A percentile compares a stretch with the other conserved stretches of the same genome.
These are phyloP conservation scores for Penicillium lividum DNA, from an alignment of 495 filamentous ascomycete genomes.

Conservation along the genomic window DNA sequence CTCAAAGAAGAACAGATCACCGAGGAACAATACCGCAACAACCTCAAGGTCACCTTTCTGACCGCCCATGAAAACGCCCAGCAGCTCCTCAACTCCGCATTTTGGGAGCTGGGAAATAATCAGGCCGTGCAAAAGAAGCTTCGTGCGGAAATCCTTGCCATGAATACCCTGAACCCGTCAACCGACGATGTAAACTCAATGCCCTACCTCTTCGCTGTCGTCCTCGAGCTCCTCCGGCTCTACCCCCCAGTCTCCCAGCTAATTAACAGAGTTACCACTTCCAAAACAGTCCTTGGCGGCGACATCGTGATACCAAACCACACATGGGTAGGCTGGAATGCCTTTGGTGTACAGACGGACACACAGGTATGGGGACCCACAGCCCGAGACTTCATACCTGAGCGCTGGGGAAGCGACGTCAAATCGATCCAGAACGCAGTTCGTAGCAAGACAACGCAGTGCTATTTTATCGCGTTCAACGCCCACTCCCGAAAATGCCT, in stretches of 20 bases:
- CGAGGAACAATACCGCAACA: slow-evolving; percentile 35
- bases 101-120: slow-evolving; percentile 33
- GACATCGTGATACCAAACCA: slow-evolving; percentile 30
- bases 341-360: slow-evolving; percentile 35
- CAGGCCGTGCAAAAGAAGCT: slow-evolving; percentile 29
- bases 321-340: slow-evolving; percentile 41
- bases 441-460: slow-evolving; percentile 31
- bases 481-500: slow-evolving; percentile 37
- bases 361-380: slow-evolving; percentile 30
- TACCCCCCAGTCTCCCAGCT: slow-evolving; percentile 43
- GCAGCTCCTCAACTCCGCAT: slow-evolving; percentile 32
- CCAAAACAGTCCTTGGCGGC: slow-evolving; percentile 22
- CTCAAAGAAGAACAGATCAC: slow-evolving; percentile 24
- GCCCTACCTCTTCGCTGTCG: slow-evolving; percentile 37
- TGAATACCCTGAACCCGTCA: slow-evolving; percentile 7
- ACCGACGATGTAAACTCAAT: slow-evolving; percentile 29
- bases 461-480: slow-evolving; percentile 41
- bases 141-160: slow-evolving; percentile 25
- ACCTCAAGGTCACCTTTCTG: slow-evolving; percentile 37
- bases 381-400: slow-evolving; percentile 33
- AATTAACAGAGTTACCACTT: slow-evolving; percentile 31
- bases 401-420: slow-evolving; percentile 37
- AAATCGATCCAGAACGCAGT: slow-evolving; percentile 32
- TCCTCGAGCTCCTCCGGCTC: slow-evolving; percentile 42
- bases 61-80: slow-evolving; percentile 38